Conservation (phyloP, 2,329 filamentous ascomycete species). For the Domatiomyces catenatus region DNA sequence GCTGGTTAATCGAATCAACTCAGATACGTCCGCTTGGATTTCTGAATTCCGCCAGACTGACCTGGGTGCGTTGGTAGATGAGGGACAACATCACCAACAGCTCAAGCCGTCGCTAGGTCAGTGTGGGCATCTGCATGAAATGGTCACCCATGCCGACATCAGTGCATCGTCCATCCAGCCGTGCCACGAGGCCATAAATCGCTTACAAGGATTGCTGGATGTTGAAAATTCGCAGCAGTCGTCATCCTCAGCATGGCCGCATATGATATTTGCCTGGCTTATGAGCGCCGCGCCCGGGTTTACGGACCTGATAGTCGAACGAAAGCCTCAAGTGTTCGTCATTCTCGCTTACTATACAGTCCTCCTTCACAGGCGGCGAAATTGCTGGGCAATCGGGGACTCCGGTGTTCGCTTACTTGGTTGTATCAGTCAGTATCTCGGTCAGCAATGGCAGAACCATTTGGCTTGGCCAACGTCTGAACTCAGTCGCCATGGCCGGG, state of each 20-base stretch:
- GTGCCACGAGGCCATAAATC: slow-evolving; percentile 7
- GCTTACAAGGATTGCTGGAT: slow-evolving; percentile 9
- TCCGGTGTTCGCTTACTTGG: slow-evolving; percentile 19
- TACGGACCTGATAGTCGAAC: slow-evolving; percentile 21
- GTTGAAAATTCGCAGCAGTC: background rate
- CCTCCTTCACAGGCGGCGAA: slow-evolving; percentile 22
- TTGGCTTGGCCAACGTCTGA: slow-evolving; percentile 16
- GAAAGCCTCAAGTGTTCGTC: slow-evolving; percentile 27
- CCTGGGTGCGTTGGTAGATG: slow-evolving; percentile 4
- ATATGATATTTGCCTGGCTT: slow-evolving; percentile 8
- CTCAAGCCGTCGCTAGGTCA: slow-evolving; percentile 1
- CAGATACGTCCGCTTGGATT: slow-evolving; percentile 5
- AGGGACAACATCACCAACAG: background rate
- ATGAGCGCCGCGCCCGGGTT: slow-evolving; percentile 15
- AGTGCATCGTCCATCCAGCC: slow-evolving; percentile 1
- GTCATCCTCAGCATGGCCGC: background rate
- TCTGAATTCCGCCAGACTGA: slow-evolving; percentile 6
- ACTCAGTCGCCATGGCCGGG: background rate
- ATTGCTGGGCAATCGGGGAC: slow-evolving; percentile 24
- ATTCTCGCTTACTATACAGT: slow-evolving; percentile 31
- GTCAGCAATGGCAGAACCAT: slow-evolving; percentile 19
- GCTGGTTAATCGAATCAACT: slow-evolving; percentile 18
- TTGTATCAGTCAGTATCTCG: slow-evolving; percentile 16
- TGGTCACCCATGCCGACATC: slow-evolving; percentile 5
- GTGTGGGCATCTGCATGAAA: slow-evolving; percentile 3